phyloP scores from a whole-genome alignment of 371 early-diverging fungal genomes.

The Saksenaea oblongispora region DNA sequence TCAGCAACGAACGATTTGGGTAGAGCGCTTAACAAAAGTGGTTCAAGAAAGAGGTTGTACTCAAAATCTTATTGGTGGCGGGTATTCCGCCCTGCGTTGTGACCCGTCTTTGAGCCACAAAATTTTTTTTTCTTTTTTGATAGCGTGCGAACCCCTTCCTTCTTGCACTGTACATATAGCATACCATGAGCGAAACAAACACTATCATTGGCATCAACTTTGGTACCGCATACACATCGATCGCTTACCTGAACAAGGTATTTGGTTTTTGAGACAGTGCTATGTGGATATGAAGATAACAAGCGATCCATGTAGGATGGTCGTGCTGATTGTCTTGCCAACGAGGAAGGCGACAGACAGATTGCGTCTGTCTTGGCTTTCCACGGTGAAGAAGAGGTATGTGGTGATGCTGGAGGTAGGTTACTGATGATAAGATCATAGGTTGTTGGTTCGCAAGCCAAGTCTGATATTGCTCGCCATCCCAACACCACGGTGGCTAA shows the following conservation, averaged over 20 bases:
- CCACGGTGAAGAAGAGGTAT: slow-evolving; percentile 86
- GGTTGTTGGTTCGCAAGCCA: slow-evolving; percentile 92
- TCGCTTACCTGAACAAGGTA: slow-evolving; percentile 85
- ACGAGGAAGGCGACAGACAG: slow-evolving; percentile 96
- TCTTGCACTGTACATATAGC: background rate
- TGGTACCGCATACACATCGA: slow-evolving; percentile 89
- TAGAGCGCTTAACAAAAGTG: too few species aligned
- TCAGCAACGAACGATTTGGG: too few species aligned
- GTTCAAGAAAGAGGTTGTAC: too few species aligned
- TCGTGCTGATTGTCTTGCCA: slow-evolving; percentile 91
- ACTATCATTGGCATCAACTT: slow-evolving; percentile 83
- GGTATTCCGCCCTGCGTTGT: background rate
- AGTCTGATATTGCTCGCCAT: slow-evolving; percentile 87
- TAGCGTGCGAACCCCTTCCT: background rate
- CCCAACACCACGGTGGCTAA: slow-evolving; percentile 84
- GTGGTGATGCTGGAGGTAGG: background rate
- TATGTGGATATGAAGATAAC: background rate
- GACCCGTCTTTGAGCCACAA: slow-evolving; percentile 1
- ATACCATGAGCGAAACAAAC: slow-evolving; percentile 38
- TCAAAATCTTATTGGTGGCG: too few species aligned
- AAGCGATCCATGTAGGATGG: slow-evolving; percentile 65
- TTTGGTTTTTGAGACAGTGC: background rate
- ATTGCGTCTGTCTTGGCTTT: slow-evolving; percentile 93
- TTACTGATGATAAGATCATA: slow-evolving; percentile 23
- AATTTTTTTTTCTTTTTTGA: background rate